phyloP scores from a whole-genome alignment of 192 early-diverging fungal species.

The Mortierella antarctica region DNA sequence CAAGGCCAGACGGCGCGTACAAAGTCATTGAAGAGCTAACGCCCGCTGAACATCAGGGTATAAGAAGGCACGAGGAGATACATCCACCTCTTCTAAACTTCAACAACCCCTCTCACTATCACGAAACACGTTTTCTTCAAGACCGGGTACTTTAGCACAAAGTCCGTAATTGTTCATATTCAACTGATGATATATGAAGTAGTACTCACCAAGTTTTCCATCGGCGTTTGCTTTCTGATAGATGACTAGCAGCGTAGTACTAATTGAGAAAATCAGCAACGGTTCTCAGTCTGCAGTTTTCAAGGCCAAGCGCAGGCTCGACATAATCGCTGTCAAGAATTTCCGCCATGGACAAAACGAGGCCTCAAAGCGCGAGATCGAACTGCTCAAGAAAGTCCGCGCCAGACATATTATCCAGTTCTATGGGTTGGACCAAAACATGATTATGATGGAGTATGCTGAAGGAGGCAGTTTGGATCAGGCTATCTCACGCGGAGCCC shows the following conservation, averaged over 20 bases:
- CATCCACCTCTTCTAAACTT: too few relatives aligned
- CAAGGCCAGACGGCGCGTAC: too few relatives aligned
- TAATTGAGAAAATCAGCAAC: constrained; percentile 9
- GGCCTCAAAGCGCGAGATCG: not conserved
- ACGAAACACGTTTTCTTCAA: too few relatives aligned
- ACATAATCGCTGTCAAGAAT: constrained; percentile 1
- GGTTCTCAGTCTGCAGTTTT: not conserved
- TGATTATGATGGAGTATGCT: constrained; percentile 17
- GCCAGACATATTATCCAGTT: constrained; percentile 16
- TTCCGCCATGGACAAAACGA: not conserved
- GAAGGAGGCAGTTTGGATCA: constrained; percentile 4
- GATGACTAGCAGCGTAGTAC: not conserved
- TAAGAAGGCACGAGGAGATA: too few relatives aligned
- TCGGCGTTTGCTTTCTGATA: too few relatives aligned
- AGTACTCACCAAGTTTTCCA: too few relatives aligned
- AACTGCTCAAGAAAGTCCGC: not conserved
- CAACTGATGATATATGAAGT: too few relatives aligned
- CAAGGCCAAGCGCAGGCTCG: not conserved
- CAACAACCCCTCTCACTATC: too few relatives aligned
- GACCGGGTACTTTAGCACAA: too few relatives aligned
- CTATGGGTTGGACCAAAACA: not conserved
- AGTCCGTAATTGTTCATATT: too few relatives aligned
- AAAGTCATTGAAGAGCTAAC: too few relatives aligned
- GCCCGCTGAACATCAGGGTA: too few relatives aligned
- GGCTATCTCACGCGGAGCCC: not conserved